Evolutionary conservation across 441 rosid genomes (phyloP), one percentile per base, ranked within the genome.

Genomic region (Syzygium malaccense): DNA sequence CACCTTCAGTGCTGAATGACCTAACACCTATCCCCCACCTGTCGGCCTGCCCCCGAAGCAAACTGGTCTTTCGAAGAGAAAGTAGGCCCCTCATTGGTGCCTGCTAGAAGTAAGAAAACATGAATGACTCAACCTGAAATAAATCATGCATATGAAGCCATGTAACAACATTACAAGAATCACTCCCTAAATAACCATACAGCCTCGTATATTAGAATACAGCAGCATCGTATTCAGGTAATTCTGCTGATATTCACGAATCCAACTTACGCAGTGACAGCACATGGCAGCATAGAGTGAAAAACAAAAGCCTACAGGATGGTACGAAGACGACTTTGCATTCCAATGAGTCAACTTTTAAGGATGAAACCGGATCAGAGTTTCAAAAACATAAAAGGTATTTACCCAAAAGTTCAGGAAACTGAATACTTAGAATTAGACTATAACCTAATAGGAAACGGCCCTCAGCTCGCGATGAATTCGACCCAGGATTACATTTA

Each of bases 71-170:
- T 88, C 91, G 97, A 93, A 96, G 88, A 64, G 95, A 92, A 84
- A 97, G 92, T 89, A 98, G 91, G 86, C 96, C 94, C 94, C 94
- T 96, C 86, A 96, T 91, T 88, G 99, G 95, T 94, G 96, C 98
- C 99, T 53, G 88, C 85, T 60, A 85, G 64, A 89, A 85, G 17
- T 13, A 87, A 78, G 32, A 4, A 86, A 30, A 53, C 32, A 84
- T 88, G 33, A 66, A 68, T 7, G 62, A 37, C 64, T 85, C 57
- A 15, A 90, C 62, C 48, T 68, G 45, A n/a, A 56, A 17, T 45
- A 41, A 5, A 32, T 87, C 60, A 55, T 26, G 80, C 32, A 53
- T 2, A 85, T 4, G n/a, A 9, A 85, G 10, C 87, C 57, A 41
- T 2, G n/a, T 12, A 37, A 37, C 9, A 1, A 37, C 18, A 41